These are phyloP conservation scores for Centaurea solstitialis DNA, from an alignment of 129 eudicot species.

Conservation along the genomic window DNA sequence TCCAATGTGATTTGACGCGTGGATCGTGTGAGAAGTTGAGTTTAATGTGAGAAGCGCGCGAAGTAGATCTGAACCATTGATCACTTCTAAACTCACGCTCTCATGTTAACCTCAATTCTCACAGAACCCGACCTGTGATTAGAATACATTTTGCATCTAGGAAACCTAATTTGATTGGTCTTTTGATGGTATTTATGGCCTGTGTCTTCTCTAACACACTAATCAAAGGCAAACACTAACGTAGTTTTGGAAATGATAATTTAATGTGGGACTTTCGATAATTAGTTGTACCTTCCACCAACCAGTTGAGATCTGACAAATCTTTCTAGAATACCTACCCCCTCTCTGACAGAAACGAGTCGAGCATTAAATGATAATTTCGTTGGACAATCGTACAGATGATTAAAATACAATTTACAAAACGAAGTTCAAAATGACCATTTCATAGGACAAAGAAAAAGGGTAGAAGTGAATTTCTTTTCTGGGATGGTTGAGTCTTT, in stretches of 20 bases:
- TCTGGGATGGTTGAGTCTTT: not conserved
- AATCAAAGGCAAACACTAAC: conserved; percentile 8
- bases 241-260: conserved; percentile 12
- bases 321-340: conserved; percentile 17
- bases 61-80: too few species aligned
- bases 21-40: too few species aligned
- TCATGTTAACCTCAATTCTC: too few species aligned
- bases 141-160: not conserved
- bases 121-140: not conserved
- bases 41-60: too few species aligned
- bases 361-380: not conserved
- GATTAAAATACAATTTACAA: not conserved
- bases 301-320: conserved; percentile 23
- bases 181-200: conserved; percentile 1
- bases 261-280: conserved; percentile 15
- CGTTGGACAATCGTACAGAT: not conserved
- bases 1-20: not conserved
- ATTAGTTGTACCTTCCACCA: conserved; percentile 24
- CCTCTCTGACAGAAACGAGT: not conserved
- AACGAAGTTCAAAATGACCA: not conserved
- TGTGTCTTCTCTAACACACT: conserved; percentile 5
- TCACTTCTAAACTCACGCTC: too few species aligned
- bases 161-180: conserved; percentile 2
- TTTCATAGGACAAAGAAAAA: not conserved
- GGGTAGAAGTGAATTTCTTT: not conserved